These are phyloP conservation scores for Candida nanaspora DNA, from an alignment of 805 yeast genomes.

Conservation along the genomic window DNA sequence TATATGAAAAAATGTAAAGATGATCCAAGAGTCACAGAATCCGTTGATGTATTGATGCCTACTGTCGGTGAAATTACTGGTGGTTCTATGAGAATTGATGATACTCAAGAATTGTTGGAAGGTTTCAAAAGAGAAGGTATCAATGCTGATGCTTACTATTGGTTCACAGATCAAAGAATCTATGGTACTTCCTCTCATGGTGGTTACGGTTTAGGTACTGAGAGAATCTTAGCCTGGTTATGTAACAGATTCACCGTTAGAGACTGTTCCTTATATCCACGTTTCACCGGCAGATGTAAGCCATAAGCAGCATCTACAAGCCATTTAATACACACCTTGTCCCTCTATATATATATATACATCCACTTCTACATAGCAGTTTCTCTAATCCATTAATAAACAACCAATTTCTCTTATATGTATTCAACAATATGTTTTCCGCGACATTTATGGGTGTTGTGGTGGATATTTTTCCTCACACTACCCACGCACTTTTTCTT, in stretches of 20 bases:
- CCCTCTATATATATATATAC: background rate
- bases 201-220: constrained; percentile 98
- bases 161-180: constrained; percentile 93
- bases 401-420: no score
- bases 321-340: background rate
- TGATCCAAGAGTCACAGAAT: constrained; percentile 93
- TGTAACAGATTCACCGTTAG: constrained; percentile 97
- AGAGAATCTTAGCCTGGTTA: constrained; percentile 96
- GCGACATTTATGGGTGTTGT: no score
- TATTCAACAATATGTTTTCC: no score
- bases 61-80: constrained; percentile 98
- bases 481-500: no score
- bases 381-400: no score
- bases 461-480: no score
- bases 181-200: constrained; percentile 99
- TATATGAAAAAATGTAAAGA: constrained; percentile 92
- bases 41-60: constrained; percentile 98
- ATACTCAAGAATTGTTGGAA: constrained; percentile 72
- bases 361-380: background rate
- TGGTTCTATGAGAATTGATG: constrained; percentile 95
- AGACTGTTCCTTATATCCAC: constrained; percentile 96
- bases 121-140: constrained; percentile 93
- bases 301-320: constrained; percentile 45
- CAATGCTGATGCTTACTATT: constrained; percentile 77
- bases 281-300: constrained; percentile 96